phyloP scores from a whole-genome alignment of 495 filamentous ascomycete species.

The Xylaria curta region DNA sequence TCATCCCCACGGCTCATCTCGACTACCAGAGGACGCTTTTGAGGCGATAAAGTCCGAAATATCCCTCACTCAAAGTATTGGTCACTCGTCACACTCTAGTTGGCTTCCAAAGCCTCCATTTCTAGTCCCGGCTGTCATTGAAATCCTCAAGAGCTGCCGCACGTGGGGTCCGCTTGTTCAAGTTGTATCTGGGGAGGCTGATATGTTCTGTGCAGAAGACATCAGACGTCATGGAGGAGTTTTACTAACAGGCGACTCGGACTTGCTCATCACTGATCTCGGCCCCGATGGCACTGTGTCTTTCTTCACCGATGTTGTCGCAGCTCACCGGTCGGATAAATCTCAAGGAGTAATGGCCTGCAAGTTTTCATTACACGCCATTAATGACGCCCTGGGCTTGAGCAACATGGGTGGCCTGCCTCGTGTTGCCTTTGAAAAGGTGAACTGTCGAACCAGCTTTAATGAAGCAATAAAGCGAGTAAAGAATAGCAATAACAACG shows the following conservation, averaged over 20 bases:
- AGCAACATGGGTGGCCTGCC: slow-evolving; percentile 31
- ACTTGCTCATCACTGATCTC: slow-evolving; percentile 73
- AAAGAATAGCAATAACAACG: slow-evolving; percentile 20
- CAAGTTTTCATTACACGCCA: slow-evolving; percentile 34
- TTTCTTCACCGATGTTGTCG: slow-evolving; percentile 60
- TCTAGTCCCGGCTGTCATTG: slow-evolving; percentile 70
- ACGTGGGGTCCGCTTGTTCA: slow-evolving; percentile 56
- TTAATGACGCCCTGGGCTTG: slow-evolving; percentile 35
- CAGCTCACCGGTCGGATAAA: slow-evolving; percentile 13
- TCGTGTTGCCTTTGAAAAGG: slow-evolving; percentile 37
- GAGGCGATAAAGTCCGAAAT: slow-evolving; percentile 18
- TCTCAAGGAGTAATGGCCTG: slow-evolving; percentile 23
- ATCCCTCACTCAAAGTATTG: slow-evolving; percentile 13
- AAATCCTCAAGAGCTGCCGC: slow-evolving; percentile 55
- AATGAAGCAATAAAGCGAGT: slow-evolving; percentile 27
- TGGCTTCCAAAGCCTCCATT: slow-evolving; percentile 64
- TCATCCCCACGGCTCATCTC: slow-evolving; percentile 34
- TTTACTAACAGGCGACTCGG: slow-evolving; percentile 74
- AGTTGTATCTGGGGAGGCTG: slow-evolving; percentile 75
- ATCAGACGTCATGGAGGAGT: slow-evolving; percentile 56
- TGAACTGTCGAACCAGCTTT: slow-evolving; percentile 19
- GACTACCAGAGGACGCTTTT: slow-evolving; percentile 27
- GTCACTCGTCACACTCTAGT: slow-evolving; percentile 13
- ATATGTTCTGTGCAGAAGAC: slow-evolving; percentile 67
- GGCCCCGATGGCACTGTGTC: slow-evolving; percentile 62